Percentiles rank a stretch among this genome's conserved stretches.
Evolutionary conservation across 805 yeast genomes (phyloP).

Genomic region (Starmera quercuum): DNA sequence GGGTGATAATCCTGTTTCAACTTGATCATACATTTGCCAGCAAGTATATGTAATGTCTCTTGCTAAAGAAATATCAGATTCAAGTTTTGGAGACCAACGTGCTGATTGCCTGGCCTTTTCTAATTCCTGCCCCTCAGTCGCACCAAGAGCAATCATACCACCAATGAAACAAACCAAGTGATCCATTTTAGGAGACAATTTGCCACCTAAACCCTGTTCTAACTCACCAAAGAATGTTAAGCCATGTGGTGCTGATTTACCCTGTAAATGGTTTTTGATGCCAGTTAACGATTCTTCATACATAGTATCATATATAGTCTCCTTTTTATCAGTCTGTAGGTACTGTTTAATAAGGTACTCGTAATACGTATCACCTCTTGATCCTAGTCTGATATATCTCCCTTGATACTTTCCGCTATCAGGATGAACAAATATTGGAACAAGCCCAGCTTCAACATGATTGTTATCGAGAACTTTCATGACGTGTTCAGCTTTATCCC

Average conservation of each 20-base stretch:
- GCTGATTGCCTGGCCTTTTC: slow-evolving; percentile 45
- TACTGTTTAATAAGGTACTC: slow-evolving; percentile 85
- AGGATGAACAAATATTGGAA: slow-evolving; percentile 74
- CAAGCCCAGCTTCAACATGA: slow-evolving; percentile 66
- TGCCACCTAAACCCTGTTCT: slow-evolving; percentile 57
- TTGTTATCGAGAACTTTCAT: slow-evolving; percentile 63
- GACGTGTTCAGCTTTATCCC: slow-evolving; percentile 72
- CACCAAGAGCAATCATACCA: slow-evolving; percentile 82
- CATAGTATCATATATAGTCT: slow-evolving; percentile 57
- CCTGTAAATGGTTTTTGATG: slow-evolving; percentile 58
- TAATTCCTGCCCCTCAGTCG: slow-evolving; percentile 65
- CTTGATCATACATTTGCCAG: slow-evolving; percentile 72
- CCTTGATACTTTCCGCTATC: slow-evolving; percentile 66
- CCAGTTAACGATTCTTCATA: slow-evolving; percentile 75
- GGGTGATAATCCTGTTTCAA: slow-evolving; percentile 75
- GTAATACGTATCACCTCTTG: slow-evolving; percentile 90
- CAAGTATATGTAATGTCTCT: slow-evolving; percentile 74
- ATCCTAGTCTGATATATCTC: slow-evolving; percentile 66
- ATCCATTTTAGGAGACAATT: slow-evolving; percentile 72
- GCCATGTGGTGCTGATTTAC: slow-evolving; percentile 52
- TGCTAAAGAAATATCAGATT: slow-evolving; percentile 60
- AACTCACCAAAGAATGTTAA: slow-evolving; percentile 73
- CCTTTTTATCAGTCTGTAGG: slow-evolving; percentile 61
- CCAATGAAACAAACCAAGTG: slow-evolving; percentile 90
- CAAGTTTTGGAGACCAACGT: slow-evolving; percentile 51